phyloP scores from a whole-genome alignment of 2,329 filamentous ascomycete species.

The Trichophyton equinum region DNA sequence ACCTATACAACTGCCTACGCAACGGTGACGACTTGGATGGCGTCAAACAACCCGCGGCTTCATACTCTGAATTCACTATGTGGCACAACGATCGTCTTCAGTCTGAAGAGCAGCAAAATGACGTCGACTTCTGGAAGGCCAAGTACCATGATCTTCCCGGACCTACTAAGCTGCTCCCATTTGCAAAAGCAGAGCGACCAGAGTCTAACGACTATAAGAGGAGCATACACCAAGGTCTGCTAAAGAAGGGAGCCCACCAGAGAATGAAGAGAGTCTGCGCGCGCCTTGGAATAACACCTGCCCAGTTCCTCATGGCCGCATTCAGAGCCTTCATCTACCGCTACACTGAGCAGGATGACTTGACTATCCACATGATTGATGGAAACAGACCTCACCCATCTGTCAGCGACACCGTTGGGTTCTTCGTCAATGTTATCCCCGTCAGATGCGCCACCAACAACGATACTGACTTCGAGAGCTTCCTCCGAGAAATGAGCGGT shows the following conservation, averaged over 20 bases:
- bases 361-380: constrained; percentile 16
- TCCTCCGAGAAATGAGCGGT: constrained; percentile 6
- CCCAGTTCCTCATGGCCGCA: constrained; percentile 16
- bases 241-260: constrained; percentile 13
- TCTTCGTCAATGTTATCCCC: constrained; percentile 17
- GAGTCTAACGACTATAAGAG: constrained; percentile 11
- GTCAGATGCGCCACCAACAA: constrained; percentile 12
- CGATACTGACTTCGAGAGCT: constrained; percentile 6
- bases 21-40: constrained; percentile 10
- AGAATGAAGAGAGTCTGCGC: constrained; percentile 21
- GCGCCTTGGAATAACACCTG: constrained; percentile 15
- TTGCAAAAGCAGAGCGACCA: constrained; percentile 11
- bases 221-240: constrained; percentile 10
- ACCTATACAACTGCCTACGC: constrained; percentile 15
- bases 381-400: constrained; percentile 16
- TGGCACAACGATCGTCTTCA: constrained; percentile 17
- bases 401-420: constrained; percentile 15
- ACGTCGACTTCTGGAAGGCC: constrained; percentile 14
- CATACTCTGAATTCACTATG: constrained; percentile 17
- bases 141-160: constrained; percentile 10
- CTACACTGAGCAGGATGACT: constrained; percentile 15
- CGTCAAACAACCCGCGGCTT: constrained; percentile 12
- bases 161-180: constrained; percentile 12
- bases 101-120: constrained; percentile 10
- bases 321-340: constrained; percentile 16